A percentile compares a stretch with the other conserved stretches of the same genome.
phyloP scores from a whole-genome alignment of 306 rosid genomes.

The Begonia fuchsioides region DNA sequence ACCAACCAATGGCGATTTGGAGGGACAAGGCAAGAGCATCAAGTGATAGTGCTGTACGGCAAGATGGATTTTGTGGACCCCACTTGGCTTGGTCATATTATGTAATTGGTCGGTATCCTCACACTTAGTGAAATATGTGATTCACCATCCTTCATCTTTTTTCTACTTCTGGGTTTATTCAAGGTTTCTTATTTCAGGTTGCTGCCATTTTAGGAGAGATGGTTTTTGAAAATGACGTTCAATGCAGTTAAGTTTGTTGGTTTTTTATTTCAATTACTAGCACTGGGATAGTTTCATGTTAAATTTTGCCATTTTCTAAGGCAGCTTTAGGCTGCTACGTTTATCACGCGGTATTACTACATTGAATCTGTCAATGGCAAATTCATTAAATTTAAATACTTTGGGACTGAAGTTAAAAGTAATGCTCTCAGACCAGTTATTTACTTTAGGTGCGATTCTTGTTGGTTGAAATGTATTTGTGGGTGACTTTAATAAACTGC shows the following conservation, averaged over 20 bases:
- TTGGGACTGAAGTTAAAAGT: constrained; percentile 1
- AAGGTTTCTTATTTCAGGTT: constrained; percentile 63
- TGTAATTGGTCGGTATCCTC: constrained; percentile 31
- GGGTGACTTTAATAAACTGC: too few species aligned
- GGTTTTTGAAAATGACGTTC: constrained; percentile 59
- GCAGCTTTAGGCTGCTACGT: constrained; percentile 18
- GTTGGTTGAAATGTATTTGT: too few species aligned
- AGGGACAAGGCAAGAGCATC: constrained; percentile 51
- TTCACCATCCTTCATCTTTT: constrained; percentile 24
- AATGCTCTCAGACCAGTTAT: neutral
- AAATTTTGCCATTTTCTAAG: constrained; percentile 16
- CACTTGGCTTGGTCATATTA: constrained; percentile 23
- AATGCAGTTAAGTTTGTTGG: constrained; percentile 95
- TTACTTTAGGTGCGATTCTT: neutral
- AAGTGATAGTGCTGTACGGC: constrained; percentile 23
- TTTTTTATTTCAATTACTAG: constrained; percentile 38
- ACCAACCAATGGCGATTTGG: constrained; percentile 28
- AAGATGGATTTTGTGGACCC: constrained; percentile 18
- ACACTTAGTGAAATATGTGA: constrained; percentile 32
- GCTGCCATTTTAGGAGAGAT: constrained; percentile 64
- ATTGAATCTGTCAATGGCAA: constrained; percentile 18
- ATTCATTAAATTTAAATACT: constrained; percentile 6
- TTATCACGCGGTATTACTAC: constrained; percentile 21
- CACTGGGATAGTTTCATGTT: constrained; percentile 29
- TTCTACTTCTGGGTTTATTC: constrained; percentile 29